Evolutionary conservation across 2,329 filamentous ascomycete genomes (phyloP), one percentile per base, ranked within the genome.

Genomic region (Lachnellula willkommii): DNA sequence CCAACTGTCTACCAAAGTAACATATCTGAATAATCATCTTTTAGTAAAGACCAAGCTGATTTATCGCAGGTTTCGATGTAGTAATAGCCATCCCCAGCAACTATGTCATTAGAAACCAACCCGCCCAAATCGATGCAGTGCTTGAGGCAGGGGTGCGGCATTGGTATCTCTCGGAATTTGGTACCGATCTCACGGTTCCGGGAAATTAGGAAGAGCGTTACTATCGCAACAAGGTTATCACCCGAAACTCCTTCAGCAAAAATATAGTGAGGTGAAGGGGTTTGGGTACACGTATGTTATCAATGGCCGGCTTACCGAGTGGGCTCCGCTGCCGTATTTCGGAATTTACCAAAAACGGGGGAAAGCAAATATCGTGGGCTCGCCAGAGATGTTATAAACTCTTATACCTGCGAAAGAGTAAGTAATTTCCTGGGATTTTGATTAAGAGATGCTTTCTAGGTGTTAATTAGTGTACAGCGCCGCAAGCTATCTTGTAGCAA

Each of bases 131-230:
- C 47, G 77, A 84, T 42, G 82, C 81, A 1, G 75, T 80, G n/a
- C 73, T 79, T 39, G 74, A 75, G 24, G 81, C 80, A 1, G 78
- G 80, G 9, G 80, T 85, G 5, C 74, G 78, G 61, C 75, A 80
- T 22, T 83, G 83, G 69, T 73, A 85, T 43, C 81, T 82, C 2
- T 78, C 78, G 4, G 81, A 85, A 53, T 85, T 77, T 37, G 70
- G 69, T 35, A 66, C 69, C 6, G 65, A 72, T 52, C 48, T 60
- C 43, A 37, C 50, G 15, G 35, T 50, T 14, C 48, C 48, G 2
- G 54, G 43, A 39, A 51, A 58, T 15, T 56, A 46, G 43, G 42
- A 51, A n/a, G 47, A 58, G 9, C 58, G 58, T 3, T 60, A 58
- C 47, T 60, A 51, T 36, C 53, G 53, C n/a, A 53, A 60, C 32